Evolutionary conservation across 805 yeast species (phyloP).

Genomic region (Candida khao-thaluensis): DNA sequence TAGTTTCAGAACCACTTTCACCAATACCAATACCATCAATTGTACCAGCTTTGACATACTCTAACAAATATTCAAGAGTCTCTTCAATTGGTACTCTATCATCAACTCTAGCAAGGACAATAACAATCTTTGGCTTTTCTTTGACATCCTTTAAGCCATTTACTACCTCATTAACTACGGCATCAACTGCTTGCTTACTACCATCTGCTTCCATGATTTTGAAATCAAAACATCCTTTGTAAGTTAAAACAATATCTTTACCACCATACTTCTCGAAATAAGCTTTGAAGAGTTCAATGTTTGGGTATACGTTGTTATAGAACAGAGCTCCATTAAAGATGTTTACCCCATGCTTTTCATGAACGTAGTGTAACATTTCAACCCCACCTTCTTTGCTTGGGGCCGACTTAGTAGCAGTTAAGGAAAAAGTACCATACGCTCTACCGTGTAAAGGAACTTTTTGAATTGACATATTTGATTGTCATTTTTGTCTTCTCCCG

Average conservation of each 20-base stretch:
- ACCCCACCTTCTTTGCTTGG: constrained; percentile 50
- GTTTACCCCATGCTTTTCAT: constrained; percentile 46
- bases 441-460: constrained; percentile 4
- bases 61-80: constrained; percentile 53
- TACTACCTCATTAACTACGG: constrained; percentile 47
- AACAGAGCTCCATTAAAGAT: constrained; percentile 77
- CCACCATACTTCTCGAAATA: constrained; percentile 50
- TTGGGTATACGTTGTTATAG: constrained; percentile 53
- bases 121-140: constrained; percentile 43
- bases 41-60: constrained; percentile 59
- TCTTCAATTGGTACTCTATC: constrained; percentile 55
- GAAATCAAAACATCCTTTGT: constrained; percentile 62
- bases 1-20: constrained; percentile 65
- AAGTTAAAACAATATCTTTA: constrained; percentile 51
- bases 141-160: constrained; percentile 22
- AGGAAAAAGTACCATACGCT: constrained; percentile 81
- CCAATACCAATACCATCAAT: constrained; percentile 73
- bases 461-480: constrained; percentile 2
- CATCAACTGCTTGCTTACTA: constrained; percentile 44
- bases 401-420: constrained; percentile 59
- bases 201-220: constrained; percentile 47
- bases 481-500: too few relatives aligned
- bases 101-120: constrained; percentile 74
- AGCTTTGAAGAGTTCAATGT: constrained; percentile 54
- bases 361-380: constrained; percentile 47